These are phyloP conservation scores for Marasmius fiardii DNA, from an alignment of 1,284 basidiomycete species.

Conservation along the genomic window DNA sequence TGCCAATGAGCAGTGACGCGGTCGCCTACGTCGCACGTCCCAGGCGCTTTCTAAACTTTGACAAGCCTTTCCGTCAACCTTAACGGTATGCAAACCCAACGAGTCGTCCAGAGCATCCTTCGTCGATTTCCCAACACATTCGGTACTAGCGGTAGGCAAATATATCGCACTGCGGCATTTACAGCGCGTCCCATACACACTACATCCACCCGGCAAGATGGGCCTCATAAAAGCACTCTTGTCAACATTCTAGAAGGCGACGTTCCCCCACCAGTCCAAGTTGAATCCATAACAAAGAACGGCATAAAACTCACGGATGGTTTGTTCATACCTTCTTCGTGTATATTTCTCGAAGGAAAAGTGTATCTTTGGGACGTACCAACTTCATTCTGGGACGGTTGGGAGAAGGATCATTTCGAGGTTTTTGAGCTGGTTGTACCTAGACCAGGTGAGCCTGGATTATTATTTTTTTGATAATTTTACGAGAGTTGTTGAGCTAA, in stretches of 20 bases:
- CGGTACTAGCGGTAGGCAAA: background rate
- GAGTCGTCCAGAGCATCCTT: background rate
- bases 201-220: background rate
- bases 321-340: constrained; percentile 72
- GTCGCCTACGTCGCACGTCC: too few relatives aligned
- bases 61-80: too few relatives aligned
- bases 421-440: constrained; percentile 82
- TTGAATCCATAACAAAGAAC: constrained; percentile 52
- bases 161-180: background rate
- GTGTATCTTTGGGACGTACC: constrained; percentile 92
- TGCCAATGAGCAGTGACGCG: too few relatives aligned
- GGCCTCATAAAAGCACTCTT: constrained; percentile 26
- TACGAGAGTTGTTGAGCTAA: background rate
- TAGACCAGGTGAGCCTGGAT: constrained; percentile 68
- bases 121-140: background rate
- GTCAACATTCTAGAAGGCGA: constrained; percentile 74
- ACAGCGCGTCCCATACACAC: background rate
- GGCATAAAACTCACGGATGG: constrained; percentile 75
- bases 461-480: too few relatives aligned
- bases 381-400: constrained; percentile 47
- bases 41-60: too few relatives aligned
- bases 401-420: constrained; percentile 73
- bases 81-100: background rate
- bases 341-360: constrained; percentile 82
- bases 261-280: constrained; percentile 66